Conservation (phyloP, 139 green algal genomes). For the Chlorella sorokiniana region DNA sequence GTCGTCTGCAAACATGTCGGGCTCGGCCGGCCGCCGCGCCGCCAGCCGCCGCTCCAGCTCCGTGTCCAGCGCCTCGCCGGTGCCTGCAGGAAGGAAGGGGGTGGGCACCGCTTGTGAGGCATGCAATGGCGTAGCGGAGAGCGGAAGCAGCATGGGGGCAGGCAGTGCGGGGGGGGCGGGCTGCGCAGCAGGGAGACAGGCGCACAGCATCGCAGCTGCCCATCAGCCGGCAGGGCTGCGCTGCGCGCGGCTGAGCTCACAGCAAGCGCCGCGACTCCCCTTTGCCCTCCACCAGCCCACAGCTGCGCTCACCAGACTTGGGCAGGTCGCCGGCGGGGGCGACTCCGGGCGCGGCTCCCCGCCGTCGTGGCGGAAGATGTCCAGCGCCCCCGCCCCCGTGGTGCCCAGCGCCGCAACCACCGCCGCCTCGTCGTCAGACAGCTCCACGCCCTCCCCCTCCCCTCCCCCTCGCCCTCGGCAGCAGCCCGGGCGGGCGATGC, state of each 20-base stretch:
- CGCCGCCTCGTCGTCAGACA: constrained; percentile 17
- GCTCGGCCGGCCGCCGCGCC: constrained; percentile 1
- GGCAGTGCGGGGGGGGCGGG: too few species aligned
- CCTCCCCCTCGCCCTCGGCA: not conserved
- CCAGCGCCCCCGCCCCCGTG: constrained; percentile 6
- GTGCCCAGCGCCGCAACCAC: constrained; percentile 26
- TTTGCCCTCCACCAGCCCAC: too few species aligned
- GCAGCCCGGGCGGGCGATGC: not conserved
- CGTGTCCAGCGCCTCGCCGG: constrained; percentile 33
- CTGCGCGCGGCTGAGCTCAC: too few species aligned
- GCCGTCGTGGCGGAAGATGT: constrained; percentile 20
- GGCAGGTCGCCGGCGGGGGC: not conserved
- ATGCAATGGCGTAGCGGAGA: too few species aligned
- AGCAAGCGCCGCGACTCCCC: not conserved
- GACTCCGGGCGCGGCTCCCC: not conserved
- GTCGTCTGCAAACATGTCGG: constrained; percentile 24
- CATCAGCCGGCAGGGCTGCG: too few species aligned
- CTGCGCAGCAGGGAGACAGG: too few species aligned
- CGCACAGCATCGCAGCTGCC: too few species aligned
- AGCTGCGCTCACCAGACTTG: constrained; percentile 5
- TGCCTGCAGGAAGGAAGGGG: constrained; percentile 6
- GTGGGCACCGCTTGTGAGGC: not conserved
- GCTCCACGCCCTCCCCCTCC: not conserved
- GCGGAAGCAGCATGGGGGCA: not conserved
- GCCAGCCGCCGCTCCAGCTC: constrained; percentile 28